Evolutionary conservation across 2,329 filamentous ascomycete genomes (phyloP).

Genomic region (Keithomyces neogunnii): DNA sequence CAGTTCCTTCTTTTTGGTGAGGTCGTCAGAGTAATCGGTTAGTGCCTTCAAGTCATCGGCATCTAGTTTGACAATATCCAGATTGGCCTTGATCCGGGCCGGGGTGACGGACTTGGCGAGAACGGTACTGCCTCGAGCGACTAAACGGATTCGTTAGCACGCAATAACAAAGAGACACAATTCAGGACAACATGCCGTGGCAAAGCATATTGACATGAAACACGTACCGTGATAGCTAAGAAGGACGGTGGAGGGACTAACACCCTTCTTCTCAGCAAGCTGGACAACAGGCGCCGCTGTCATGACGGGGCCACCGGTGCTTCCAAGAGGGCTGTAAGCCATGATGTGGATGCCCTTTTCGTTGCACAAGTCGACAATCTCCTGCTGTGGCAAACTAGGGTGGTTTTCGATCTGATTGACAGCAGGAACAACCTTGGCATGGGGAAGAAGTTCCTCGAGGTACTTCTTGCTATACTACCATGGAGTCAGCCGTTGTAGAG

Average conservation of each 20-base stretch:
- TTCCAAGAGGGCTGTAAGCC: constrained; percentile 61
- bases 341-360: constrained; percentile 63
- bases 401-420: constrained; percentile 71
- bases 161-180: background rate
- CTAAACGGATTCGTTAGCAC: constrained; percentile 26
- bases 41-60: constrained; percentile 53
- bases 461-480: constrained; percentile 45
- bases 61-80: constrained; percentile 57
- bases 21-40: constrained; percentile 43
- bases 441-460: constrained; percentile 44
- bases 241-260: constrained; percentile 53
- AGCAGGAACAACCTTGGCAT: constrained; percentile 48
- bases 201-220: too few species aligned
- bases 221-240: constrained; percentile 63
- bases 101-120: constrained; percentile 65
- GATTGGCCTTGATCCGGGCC: constrained; percentile 61
- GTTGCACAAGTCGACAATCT: constrained; percentile 61
- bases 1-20: constrained; percentile 41
- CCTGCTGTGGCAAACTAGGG: constrained; percentile 61
- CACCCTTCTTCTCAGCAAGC: constrained; percentile 55
- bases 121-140: constrained; percentile 60
- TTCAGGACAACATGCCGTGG: background rate
- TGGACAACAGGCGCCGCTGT: constrained; percentile 54
- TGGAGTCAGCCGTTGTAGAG: background rate
- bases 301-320: constrained; percentile 56